These are phyloP conservation scores for Wickerhamiella slavikovae DNA, from an alignment of 805 yeast species.

Conservation along the genomic window DNA sequence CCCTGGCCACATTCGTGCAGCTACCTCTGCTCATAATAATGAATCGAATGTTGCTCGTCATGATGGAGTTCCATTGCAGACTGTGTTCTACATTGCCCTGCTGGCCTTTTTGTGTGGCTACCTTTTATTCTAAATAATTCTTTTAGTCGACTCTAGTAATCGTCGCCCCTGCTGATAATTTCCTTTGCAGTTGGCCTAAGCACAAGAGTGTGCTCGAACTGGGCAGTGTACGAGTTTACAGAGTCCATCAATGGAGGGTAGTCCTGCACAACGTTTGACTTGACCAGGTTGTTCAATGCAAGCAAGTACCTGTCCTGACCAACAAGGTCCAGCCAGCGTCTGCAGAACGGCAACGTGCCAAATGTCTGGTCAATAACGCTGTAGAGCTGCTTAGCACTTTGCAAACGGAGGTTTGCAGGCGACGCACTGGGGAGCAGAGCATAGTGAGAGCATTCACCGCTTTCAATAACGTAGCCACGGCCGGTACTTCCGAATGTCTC, in stretches of 20 bases:
- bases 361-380: constrained; percentile 57
- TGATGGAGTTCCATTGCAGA: constrained; percentile 31
- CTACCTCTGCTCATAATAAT: background rate
- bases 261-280: constrained; percentile 73
- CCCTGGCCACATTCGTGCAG: background rate
- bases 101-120: constrained; percentile 43
- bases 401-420: constrained; percentile 30
- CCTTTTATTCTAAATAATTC: constrained; percentile 32
- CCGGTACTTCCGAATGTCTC: constrained; percentile 98
- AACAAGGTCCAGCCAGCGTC: constrained; percentile 75
- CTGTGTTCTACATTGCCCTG: constrained; percentile 34
- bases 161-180: constrained; percentile 88
- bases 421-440: constrained; percentile 36
- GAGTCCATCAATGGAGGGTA: constrained; percentile 82
- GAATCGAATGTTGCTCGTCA: background rate
- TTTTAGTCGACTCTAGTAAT: constrained; percentile 23
- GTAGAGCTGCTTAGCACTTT: constrained; percentile 49
- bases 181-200: constrained; percentile 84
- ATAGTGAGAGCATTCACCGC: constrained; percentile 92
- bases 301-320: constrained; percentile 84
- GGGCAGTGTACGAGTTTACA: constrained; percentile 83
- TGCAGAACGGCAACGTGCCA: constrained; percentile 92
- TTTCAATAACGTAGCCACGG: constrained; percentile 63
- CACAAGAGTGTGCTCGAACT: constrained; percentile 83
- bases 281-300: constrained; percentile 70